Base-by-base conservation (phyloP, 179 eudicot species). In the Amaranthus tricolor region DNA sequence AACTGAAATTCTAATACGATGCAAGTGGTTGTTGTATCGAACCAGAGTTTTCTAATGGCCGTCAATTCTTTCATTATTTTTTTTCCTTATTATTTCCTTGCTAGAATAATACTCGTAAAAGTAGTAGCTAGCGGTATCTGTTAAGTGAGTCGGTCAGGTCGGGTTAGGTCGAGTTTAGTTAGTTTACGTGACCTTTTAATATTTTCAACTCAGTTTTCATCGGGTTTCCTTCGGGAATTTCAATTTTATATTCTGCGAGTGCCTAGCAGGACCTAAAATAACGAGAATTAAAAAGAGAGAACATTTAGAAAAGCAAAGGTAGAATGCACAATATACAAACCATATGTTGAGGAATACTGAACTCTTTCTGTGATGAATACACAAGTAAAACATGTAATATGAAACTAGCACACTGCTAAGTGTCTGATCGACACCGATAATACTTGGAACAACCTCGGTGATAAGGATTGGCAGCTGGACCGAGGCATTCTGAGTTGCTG, bases 361-460 rank as follows among this genome's bases (percentile, higher is more conserved):
- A 0, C 6, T 11, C n/a, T 20, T 10, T 51, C 9, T 15, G 49
- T 24, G 45, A 73, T 50, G 49, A 72, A 49, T 73, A 73, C 58
- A 73, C 4, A 9, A 59, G 67, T 13, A 24, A 12, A 19, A 15
- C 24, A 31, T 19, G 48, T 19, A 13, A 73, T 19, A 59, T 19
- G 19, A 73, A 50, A 44, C 40, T 24, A 10, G 50, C 11, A 40
- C 43, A 45, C 9, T 13, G 21, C 75, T 77, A 77, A 12, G 68
- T 24, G 45, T 77, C 80, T 65, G 71, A 54, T 73, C 64, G 74
- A 72, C 84, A 82, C 4, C 82, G 79, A 58, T 82, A 82, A 58
- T 75, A 75, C 82, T 79, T 82, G 24, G 85, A 78, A 66, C 85
- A 82, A 9, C 82, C 77, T 24, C 85, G 61, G 44, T 72, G 82